These are phyloP conservation scores for California macrophylla DNA, from an alignment of 441 rosid genomes.

Conservation along the genomic window DNA sequence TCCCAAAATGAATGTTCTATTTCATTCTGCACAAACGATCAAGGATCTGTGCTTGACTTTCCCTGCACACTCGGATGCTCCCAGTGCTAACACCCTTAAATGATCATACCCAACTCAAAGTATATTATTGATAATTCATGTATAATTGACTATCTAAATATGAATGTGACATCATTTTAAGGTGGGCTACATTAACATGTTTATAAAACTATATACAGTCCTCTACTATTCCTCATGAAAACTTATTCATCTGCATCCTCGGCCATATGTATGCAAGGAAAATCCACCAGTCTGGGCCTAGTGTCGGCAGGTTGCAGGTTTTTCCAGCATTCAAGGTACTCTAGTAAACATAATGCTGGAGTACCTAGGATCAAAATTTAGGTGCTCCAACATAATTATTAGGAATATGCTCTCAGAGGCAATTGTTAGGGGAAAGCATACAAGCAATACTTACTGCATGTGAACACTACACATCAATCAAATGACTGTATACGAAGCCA, in stretches of 20 bases:
- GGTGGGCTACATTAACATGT: background rate
- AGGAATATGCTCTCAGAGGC: background rate
- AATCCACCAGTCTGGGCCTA: background rate
- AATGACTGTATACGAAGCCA: background rate
- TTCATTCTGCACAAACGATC: no score
- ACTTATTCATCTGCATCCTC: background rate
- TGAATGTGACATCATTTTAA: background rate
- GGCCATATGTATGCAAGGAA: background rate
- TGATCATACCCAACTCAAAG: background rate
- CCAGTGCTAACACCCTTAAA: no score
- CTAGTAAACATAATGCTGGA: background rate
- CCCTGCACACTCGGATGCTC: background rate
- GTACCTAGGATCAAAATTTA: background rate
- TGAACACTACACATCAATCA: background rate
- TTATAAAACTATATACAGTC: background rate
- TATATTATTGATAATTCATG: background rate
- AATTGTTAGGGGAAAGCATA: background rate
- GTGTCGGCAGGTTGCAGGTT: background rate
- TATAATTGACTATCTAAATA: background rate
- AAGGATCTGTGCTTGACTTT: no score
- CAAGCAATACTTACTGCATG: background rate
- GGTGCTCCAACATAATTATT: background rate
- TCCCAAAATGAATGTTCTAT: no score
- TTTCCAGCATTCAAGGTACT: background rate
- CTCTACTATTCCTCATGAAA: background rate